phyloP scores from a whole-genome alignment of 2,329 filamentous ascomycete genomes.

The Neofusicoccum ribis region DNA sequence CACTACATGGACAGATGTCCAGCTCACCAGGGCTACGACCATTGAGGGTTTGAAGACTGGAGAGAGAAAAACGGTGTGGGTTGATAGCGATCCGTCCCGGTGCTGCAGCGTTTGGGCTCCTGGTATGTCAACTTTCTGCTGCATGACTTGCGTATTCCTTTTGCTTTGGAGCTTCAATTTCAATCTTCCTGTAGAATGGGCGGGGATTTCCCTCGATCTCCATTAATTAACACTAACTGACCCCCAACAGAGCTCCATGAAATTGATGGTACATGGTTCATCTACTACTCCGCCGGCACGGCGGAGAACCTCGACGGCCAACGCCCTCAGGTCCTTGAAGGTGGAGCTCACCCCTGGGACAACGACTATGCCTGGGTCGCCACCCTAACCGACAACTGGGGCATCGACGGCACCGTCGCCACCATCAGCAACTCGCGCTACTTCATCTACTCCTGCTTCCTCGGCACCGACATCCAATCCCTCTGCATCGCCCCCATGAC shows the following conservation, averaged over 20 bases:
- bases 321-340: constrained; percentile 53
- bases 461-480: constrained; percentile 43
- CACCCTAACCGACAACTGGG: constrained; percentile 52
- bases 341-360: constrained; percentile 55
- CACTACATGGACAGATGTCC: constrained; percentile 57
- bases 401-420: constrained; percentile 57
- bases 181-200: too few relatives aligned
- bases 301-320: constrained; percentile 51
- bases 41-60: constrained; percentile 58
- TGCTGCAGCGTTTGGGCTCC: constrained; percentile 59
- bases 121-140: constrained; percentile 1
- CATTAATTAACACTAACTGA: not conserved
- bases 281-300: constrained; percentile 59
- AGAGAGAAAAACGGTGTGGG: constrained; percentile 53
- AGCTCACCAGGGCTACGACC: constrained; percentile 55
- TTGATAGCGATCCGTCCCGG: constrained; percentile 46
- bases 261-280: constrained; percentile 51
- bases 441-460: constrained; percentile 57
- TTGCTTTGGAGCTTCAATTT: too few relatives aligned
- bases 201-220: too few relatives aligned
- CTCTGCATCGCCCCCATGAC: constrained; percentile 45
- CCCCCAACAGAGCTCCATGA: constrained; percentile 8
- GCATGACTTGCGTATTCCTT: not conserved
- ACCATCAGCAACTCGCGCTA: constrained; percentile 52
- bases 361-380: constrained; percentile 50